These are phyloP conservation scores for Lasiosphaeriaceae sp. DNA, from an alignment of 495 filamentous ascomycete genomes.

Conservation along the genomic window DNA sequence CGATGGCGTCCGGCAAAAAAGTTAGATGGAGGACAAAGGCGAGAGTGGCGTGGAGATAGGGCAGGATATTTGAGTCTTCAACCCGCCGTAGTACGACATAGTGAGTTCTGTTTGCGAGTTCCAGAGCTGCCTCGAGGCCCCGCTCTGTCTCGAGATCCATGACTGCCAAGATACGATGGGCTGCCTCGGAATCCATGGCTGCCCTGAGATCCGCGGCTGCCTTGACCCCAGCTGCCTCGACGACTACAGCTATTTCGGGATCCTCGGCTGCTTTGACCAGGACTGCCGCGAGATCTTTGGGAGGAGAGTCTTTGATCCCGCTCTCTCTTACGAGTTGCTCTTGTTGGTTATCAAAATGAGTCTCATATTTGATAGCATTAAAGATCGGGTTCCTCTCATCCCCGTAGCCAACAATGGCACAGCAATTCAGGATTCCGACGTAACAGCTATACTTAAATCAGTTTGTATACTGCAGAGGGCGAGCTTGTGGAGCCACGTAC, in stretches of 20 bases:
- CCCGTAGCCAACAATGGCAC: slow-evolving; percentile 39
- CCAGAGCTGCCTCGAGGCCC: slow-evolving; percentile 8
- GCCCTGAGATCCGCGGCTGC: too few relatives aligned
- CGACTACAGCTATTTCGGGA: too few relatives aligned
- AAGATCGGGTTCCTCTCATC: slow-evolving; percentile 33
- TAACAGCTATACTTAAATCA: slow-evolving; percentile 45
- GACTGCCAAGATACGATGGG: too few relatives aligned
- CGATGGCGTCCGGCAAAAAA: slow-evolving; percentile 47
- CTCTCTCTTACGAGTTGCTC: slow-evolving; percentile 18
- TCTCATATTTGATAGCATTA: slow-evolving; percentile 23
- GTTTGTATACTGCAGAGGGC: slow-evolving; percentile 20
- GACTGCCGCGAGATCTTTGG: slow-evolving; percentile 23
- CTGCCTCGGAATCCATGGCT: too few relatives aligned
- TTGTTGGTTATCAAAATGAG: slow-evolving; percentile 8
- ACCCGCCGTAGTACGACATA: slow-evolving; percentile 55
- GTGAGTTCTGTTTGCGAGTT: slow-evolving; percentile 30
- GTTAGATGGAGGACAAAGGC: slow-evolving; percentile 63
- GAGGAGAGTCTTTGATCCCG: slow-evolving; percentile 10
- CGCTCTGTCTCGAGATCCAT: too few relatives aligned
- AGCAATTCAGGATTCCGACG: slow-evolving; percentile 45
- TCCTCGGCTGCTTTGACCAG: too few relatives aligned
- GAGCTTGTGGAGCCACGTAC: background rate
- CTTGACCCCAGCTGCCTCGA: too few relatives aligned
- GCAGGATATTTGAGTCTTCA: slow-evolving; percentile 61
- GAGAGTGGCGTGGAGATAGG: slow-evolving; percentile 64